A percentile compares a stretch with the other conserved stretches of the same genome.
phyloP scores from a whole-genome alignment of 345 rosid genomes.

The Syzygium oleosum region DNA sequence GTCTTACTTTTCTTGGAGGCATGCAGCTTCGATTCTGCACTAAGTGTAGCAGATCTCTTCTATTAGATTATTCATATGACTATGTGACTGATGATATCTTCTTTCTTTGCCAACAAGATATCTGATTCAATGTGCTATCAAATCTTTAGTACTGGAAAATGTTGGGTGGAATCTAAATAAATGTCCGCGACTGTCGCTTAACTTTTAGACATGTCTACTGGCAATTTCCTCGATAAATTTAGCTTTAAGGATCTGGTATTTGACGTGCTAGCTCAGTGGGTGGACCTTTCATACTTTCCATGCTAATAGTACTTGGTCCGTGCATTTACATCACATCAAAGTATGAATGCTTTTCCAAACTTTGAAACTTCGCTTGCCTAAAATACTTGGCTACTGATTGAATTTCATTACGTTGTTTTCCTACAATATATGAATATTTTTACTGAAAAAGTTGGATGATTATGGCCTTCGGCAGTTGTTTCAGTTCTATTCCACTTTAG shows the following conservation, averaged over 20 bases:
- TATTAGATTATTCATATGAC: not conserved
- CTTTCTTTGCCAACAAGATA: not conserved
- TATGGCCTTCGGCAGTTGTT: not conserved
- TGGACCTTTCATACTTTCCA: not conserved
- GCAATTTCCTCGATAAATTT: not conserved
- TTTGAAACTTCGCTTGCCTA: not conserved
- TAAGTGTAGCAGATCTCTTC: slow-evolving; percentile 3
- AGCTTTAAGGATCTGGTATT: not conserved
- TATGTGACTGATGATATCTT: not conserved
- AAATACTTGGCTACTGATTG: not conserved
- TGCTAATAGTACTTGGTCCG: not conserved
- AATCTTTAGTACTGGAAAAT: not conserved
- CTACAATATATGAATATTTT: not conserved
- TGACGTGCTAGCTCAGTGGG: not conserved
- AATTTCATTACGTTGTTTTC: not conserved
- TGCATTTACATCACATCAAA: not conserved
- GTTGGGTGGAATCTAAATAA: not conserved
- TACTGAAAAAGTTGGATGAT: not conserved
- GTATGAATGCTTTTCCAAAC: not conserved
- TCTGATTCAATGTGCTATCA: not conserved
- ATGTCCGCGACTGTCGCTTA: not conserved
- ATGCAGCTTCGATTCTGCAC: slow-evolving; percentile 1
- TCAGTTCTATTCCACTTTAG: not conserved
- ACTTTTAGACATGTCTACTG: not conserved
- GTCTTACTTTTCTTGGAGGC: slow-evolving; percentile 6